Evolutionary conservation across 2,329 filamentous ascomycete species (phyloP).

Genomic region (Fusarium sp.): DNA sequence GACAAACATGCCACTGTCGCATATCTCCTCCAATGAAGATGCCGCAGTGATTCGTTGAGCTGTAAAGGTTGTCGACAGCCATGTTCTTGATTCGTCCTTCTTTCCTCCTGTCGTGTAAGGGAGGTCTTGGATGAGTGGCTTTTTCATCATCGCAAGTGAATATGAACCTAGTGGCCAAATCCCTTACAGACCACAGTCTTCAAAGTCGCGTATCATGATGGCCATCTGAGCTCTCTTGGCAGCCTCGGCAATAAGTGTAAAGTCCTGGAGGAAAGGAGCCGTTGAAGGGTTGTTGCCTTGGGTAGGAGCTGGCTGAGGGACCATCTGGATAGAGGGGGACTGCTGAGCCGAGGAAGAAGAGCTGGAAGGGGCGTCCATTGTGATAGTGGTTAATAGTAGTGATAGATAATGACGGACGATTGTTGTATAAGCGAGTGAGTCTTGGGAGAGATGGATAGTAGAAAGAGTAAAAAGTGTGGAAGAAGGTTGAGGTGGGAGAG

Average conservation of each 20-base stretch:
- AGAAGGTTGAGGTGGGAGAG: conserved; percentile 9
- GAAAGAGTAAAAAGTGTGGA: not conserved
- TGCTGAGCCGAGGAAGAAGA: conserved; percentile 49
- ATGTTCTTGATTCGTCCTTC: not conserved
- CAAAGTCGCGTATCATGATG: conserved; percentile 87
- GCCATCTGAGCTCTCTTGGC: conserved; percentile 94
- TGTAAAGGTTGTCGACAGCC: not conserved
- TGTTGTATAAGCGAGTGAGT: conserved; percentile 7
- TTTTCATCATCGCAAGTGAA: not conserved
- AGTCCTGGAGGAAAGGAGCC: conserved; percentile 78
- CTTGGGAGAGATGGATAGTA: not conserved
- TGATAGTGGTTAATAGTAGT: conserved; percentile 6
- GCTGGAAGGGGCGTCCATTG: conserved; percentile 53
- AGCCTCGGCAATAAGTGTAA: conserved; percentile 89
- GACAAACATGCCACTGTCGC: conserved; percentile 28
- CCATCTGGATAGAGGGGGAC: conserved; percentile 48
- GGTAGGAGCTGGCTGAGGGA: conserved; percentile 43
- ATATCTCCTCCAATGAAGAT: conserved; percentile 9
- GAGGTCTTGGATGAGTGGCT: not conserved
- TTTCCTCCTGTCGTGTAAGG: not conserved
- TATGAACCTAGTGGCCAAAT: not conserved
- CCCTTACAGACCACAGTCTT: conserved; percentile 70
- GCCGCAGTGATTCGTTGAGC: conserved; percentile 7
- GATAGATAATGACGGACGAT: conserved; percentile 21
- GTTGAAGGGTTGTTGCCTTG: conserved; percentile 57